Evolutionary conservation across 202 grass and related monocot genomes (phyloP).

Genomic region (Setaria italica): DNA sequence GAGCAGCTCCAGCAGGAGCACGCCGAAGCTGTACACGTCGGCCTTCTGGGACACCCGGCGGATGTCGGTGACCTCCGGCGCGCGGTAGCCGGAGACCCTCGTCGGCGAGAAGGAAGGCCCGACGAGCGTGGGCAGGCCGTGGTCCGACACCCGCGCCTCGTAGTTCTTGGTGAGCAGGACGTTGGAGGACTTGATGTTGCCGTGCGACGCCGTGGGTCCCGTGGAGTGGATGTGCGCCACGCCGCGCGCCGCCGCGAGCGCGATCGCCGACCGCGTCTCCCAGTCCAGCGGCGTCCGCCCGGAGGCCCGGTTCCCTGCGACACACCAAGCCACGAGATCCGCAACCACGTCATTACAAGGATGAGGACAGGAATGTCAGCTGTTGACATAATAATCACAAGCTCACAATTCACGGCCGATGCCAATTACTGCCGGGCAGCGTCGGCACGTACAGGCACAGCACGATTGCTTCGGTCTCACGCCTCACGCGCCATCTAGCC

Average conservation of each 20-base stretch:
- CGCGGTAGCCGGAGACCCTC: constrained; percentile 80
- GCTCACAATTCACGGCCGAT: constrained; percentile 8
- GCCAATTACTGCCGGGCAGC: constrained; percentile 31
- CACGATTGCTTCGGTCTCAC: constrained; percentile 34
- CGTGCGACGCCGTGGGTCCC: constrained; percentile 72
- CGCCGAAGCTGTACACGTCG: constrained; percentile 94
- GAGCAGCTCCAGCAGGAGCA: constrained; percentile 78
- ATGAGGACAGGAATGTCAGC: neutral
- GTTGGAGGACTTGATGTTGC: constrained; percentile 99
- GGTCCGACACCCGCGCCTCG: constrained; percentile 87
- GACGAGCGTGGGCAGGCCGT: constrained; percentile 84
- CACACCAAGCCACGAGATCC: neutral
- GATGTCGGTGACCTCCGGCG: constrained; percentile 90
- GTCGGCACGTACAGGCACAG: neutral
- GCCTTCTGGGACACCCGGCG: constrained; percentile 89
- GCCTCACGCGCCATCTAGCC: neutral
- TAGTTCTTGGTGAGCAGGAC: constrained; percentile 87
- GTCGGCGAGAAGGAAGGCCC: constrained; percentile 64
- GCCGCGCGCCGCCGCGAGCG: constrained; percentile 76
- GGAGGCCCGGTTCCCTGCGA: constrained; percentile 78
- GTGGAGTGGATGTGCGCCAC: constrained; percentile 85
- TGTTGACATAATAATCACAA: neutral
- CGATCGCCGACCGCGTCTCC: constrained; percentile 73
- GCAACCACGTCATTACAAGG: neutral
- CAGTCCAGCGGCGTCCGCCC: constrained; percentile 80